Conservation (phyloP, 306 rosid species). For the Vachellia collinsii region DNA sequence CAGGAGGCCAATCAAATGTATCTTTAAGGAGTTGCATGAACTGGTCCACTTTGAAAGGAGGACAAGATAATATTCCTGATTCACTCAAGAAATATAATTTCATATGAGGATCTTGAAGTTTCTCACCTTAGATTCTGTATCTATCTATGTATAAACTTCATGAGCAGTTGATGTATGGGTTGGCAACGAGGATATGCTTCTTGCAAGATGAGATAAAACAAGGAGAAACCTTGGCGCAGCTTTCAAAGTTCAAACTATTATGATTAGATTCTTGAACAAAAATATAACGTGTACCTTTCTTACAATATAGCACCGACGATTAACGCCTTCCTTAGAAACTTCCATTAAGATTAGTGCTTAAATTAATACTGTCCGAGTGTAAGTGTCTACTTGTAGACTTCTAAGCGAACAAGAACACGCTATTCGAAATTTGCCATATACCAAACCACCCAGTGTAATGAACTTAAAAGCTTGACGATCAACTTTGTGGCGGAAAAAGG, state of each 20-base stretch:
- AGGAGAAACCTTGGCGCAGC: not conserved
- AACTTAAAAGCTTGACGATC: not conserved
- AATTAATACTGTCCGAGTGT: not conserved
- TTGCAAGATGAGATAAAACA: not conserved
- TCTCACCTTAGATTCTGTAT: not conserved
- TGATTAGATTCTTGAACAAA: not conserved
- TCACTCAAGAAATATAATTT: conserved; percentile 6
- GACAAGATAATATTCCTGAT: conserved; percentile 18
- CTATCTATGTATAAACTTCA: not conserved
- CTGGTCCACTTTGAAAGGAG: conserved; percentile 6
- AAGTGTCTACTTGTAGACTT: not conserved
- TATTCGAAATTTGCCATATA: not conserved
- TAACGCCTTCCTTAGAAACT: not conserved
- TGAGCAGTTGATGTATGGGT: not conserved
- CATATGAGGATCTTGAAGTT: not conserved
- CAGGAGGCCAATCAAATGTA: not conserved
- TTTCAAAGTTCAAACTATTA: not conserved
- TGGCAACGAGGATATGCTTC: not conserved
- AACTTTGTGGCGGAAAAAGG: not conserved
- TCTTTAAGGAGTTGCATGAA: not conserved
- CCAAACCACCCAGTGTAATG: not conserved
- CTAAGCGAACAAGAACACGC: not conserved
- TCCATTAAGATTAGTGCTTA: not conserved
- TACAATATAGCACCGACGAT: not conserved
- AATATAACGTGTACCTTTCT: not conserved